Base-by-base conservation (phyloP, 2,329 filamentous ascomycete genomes). In the Arthrobotrys sinensis region DNA sequence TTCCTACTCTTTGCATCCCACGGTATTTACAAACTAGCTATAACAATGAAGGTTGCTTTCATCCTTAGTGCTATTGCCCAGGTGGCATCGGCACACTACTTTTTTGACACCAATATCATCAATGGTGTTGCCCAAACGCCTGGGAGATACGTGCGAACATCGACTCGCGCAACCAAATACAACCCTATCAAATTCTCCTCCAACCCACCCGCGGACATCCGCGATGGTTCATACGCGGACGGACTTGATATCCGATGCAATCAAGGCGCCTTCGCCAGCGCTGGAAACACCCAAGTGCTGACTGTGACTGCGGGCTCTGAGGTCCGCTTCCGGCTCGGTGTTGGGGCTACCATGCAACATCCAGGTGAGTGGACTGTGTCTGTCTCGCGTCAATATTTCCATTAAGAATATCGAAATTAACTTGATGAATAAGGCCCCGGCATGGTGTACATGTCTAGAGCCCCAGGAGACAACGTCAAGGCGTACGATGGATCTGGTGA, bases 391-490 rank as follows among this genome's bases (percentile, higher is more conserved):
- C 6, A n/a, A 45, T 45, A 16, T 6, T 16, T 1, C 11, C 36
- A 8, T 38, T 38, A 38, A 38, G 12, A 12, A 8, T n/a, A 45
- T 45, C n/a, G 1, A 1, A 45, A 45, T 12, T 45, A 45, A 14
- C n/a, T 3, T 45, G 14, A n/a, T 7, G 4, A n/a, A 45, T n/a
- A 45, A 45, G 40, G 52, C 10, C 52, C 52, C 10, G 52, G 28
- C 4, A 10, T 36, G 52, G 80, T 82, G n/a, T 86, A 85, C 82
- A 84, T 85, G 79, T 85, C 85, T 68, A 85, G 85, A 79, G 84
- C 85, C 0, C 84, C 84, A 2, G 80, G 82, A 36, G 80, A 83
- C 46, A 38, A 36, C n/a, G 84, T 83, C 6, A 80, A 82, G 4
- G 82, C 83, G 53, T 86, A 85, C 80, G 84, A 84, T 52, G 85